Conservation (phyloP, 1,284 basidiomycete species). For the Ceratobasidium sp. region DNA sequence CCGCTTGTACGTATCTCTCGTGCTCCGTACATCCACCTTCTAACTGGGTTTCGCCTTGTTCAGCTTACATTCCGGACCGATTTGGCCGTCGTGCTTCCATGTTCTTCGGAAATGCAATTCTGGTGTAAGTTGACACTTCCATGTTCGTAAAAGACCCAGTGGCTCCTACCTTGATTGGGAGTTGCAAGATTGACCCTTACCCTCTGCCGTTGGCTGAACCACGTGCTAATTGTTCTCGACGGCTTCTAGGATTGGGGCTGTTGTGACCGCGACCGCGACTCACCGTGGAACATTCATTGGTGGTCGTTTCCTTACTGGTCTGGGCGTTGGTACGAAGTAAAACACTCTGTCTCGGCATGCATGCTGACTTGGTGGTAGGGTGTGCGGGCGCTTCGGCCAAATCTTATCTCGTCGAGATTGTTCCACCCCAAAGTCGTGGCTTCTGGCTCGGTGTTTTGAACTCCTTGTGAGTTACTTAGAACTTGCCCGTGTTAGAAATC, state of each 20-base stretch:
- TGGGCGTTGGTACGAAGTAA: constrained; percentile 32
- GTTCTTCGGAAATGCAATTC: constrained; percentile 57
- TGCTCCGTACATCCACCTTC: neutral
- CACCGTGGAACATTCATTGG: constrained; percentile 56
- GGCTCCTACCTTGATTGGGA: constrained; percentile 22
- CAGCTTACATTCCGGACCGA: constrained; percentile 58
- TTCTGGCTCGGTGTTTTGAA: constrained; percentile 60
- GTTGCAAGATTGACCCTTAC: neutral
- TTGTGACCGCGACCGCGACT: constrained; percentile 58
- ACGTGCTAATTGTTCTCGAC: neutral
- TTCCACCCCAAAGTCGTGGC: constrained; percentile 58
- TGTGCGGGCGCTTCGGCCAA: constrained; percentile 59
- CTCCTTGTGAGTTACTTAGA: constrained; percentile 51
- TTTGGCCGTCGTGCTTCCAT: constrained; percentile 62
- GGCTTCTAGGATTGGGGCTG: constrained; percentile 53
- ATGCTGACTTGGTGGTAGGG: constrained; percentile 46
- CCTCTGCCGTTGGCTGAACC: constrained; percentile 2
- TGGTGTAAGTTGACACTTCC: constrained; percentile 51
- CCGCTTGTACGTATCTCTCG: constrained; percentile 51
- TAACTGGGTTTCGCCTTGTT: neutral
- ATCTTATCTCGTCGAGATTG: constrained; percentile 60
- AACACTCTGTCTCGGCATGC: constrained; percentile 28
- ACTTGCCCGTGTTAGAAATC: neutral
- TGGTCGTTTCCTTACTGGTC: constrained; percentile 61
- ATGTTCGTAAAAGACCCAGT: neutral